Evolutionary conservation across 495 filamentous ascomycete genomes (phyloP).

Genomic region (Physcia stellaris): DNA sequence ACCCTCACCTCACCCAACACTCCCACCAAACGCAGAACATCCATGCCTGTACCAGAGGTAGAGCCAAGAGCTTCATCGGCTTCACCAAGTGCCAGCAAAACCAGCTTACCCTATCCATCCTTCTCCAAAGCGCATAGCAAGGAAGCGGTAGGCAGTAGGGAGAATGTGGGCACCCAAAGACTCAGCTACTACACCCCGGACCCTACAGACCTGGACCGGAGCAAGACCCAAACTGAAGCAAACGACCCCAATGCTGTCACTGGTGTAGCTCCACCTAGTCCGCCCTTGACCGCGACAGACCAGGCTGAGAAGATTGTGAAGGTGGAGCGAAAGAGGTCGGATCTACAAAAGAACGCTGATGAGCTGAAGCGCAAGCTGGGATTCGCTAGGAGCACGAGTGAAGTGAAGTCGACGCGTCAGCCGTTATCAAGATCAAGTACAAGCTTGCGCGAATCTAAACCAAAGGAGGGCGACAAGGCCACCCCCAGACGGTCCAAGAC

Average conservation of each 20-base stretch:
- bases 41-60: constrained; percentile 35
- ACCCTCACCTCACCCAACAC: constrained; percentile 19
- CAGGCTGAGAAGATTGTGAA: constrained; percentile 22
- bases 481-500: constrained; percentile 14
- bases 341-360: constrained; percentile 13
- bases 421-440: constrained; percentile 9
- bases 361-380: constrained; percentile 9
- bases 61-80: constrained; percentile 24
- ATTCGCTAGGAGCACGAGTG: constrained; percentile 4
- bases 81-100: constrained; percentile 37
- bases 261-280: constrained; percentile 41
- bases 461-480: constrained; percentile 7
- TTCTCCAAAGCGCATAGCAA: constrained; percentile 88
- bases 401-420: constrained; percentile 6
- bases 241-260: constrained; percentile 11
- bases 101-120: constrained; percentile 64
- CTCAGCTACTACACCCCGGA: constrained; percentile 60
- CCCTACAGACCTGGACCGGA: constrained; percentile 56
- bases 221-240: constrained; percentile 18
- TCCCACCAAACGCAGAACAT: constrained; percentile 31
- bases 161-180: constrained; percentile 33
- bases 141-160: constrained; percentile 53
- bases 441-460: constrained; percentile 8
- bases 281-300: constrained; percentile 44
- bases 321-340: constrained; percentile 23